Base-by-base conservation (phyloP, 768 basidiomycete genomes). In the Suillus hirtellus region DNA sequence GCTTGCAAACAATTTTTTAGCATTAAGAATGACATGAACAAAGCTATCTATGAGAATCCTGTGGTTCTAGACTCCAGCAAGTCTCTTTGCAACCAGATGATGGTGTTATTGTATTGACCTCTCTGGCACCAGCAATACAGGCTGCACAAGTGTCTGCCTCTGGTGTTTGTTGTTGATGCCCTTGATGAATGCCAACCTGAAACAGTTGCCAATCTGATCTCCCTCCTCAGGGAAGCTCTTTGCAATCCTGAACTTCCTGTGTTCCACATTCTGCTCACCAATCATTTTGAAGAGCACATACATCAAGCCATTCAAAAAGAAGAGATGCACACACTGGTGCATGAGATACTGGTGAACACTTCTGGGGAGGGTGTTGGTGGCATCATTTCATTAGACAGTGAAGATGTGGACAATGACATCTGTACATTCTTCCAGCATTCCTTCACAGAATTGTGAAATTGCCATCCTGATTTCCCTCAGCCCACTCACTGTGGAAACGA, bases 211-310 rank as follows among this genome's bases (percentile, higher is more conserved):
- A 37, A 55, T 8, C 35, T 37, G 3, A 24, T 55, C 35, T 55
- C 21, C 21, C 19, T 55, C n/a, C 54, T 55, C 21, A 21, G 54
- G 3, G n/a, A 55, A 55, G 35, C 37, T 24, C 54, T 55, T 55
- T 21, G 21, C 38, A 21, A 55, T 37, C 54, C n/a, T 8, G n/a
- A 55, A 1, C 54, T 55, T 37, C 54, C 53, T 19, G 37, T 55
- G 19, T 9, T 37, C 37, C 54, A 55, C 8, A 55, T 55, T 21
- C 37, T 55, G 3, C 54, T 55, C 35, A 55, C 54, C 8, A 38
- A 37, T 38, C 37, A 12, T 21, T 37, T 4, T 3, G 54, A 37
- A 24, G 54, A 21, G 1, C 11, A 54, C 35, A 54, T 54, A 6
- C 7, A 11, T n/a, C 7, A 7, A 19, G 53, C 34, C 11, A n/a